phyloP scores from a whole-genome alignment of 345 rosid species.

The Arabidopsis thaliana region TAIR10.1 NC_003076.8:7455501-7456000 shows the following conservation, averaged over 20 bases:
- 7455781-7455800: conserved; percentile 4
- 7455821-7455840: conserved; percentile 7
- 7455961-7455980: not conserved
- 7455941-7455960: not conserved
- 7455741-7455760: not conserved
- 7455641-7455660: conserved; percentile 3
- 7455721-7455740: conserved; percentile 1
- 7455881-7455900: conserved; percentile 2
- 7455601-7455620: not conserved
- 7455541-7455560: conserved; percentile 51
- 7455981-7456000: not conserved
- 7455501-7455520: conserved; percentile 90
- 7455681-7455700: not conserved
- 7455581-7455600: not conserved
- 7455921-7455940: not conserved
- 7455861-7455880: conserved; percentile 4
- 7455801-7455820: conserved; percentile 12
- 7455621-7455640: not conserved
- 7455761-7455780: not conserved
- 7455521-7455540: conserved; percentile 68
- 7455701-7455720: not conserved
- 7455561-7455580: conserved; percentile 3
- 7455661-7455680: not conserved
- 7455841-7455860: conserved; percentile 2
- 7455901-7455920: conserved; percentile 2